Percentiles rank a stretch among this genome's conserved stretches.
phyloP scores from a whole-genome alignment of 2,329 filamentous ascomycete species.

The Alternaria sp. region DNA sequence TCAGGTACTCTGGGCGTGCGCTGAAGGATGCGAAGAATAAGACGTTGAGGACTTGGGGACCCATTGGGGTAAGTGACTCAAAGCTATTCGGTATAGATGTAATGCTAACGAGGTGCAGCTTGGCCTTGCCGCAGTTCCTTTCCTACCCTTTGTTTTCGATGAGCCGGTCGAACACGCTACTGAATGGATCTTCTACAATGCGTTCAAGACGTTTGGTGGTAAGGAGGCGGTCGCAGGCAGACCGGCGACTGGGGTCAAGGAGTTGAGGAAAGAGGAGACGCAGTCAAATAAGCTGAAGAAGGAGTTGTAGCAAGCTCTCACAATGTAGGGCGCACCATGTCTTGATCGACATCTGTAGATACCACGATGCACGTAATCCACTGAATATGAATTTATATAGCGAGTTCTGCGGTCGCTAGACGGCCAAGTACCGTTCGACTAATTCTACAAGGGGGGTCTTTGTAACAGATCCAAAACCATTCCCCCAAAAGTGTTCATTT shows the following conservation, averaged over 20 bases:
- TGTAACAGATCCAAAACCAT: background rate
- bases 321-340: background rate
- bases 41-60: constrained; percentile 81
- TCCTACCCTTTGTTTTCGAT: constrained; percentile 85
- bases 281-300: constrained; percentile 46
- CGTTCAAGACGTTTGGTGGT: constrained; percentile 76
- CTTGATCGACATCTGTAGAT: background rate
- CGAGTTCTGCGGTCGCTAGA: background rate
- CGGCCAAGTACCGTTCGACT: background rate
- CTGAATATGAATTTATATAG: constrained; percentile 15
- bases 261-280: constrained; percentile 48
- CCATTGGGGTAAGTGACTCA: constrained; percentile 77
- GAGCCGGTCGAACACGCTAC: constrained; percentile 91
- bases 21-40: constrained; percentile 83
- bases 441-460: background rate
- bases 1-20: constrained; percentile 86
- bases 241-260: constrained; percentile 51
- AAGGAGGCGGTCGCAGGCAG: constrained; percentile 62
- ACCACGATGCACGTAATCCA: constrained; percentile 6
- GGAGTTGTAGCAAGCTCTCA: constrained; percentile 44
- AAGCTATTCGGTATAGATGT: background rate
- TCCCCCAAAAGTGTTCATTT: background rate
- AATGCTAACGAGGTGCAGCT: constrained; percentile 55
- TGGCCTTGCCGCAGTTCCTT: constrained; percentile 73
- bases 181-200: constrained; percentile 88